Base-by-base conservation (phyloP, 1,139 yeast genomes). In the Blastobotrys elegans region DNA sequence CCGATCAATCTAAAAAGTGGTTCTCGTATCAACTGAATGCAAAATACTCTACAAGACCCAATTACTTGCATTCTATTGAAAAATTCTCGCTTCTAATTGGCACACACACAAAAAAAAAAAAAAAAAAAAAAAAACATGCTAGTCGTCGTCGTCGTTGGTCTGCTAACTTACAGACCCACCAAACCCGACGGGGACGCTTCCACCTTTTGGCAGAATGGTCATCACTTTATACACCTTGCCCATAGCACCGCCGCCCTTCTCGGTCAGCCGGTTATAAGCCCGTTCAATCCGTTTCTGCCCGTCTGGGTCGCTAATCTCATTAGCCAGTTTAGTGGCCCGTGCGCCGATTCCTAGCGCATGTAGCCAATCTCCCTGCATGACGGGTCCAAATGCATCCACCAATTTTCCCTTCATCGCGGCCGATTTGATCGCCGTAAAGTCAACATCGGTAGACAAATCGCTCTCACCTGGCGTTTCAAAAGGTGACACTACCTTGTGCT, bases 381-480 rank as follows among this genome's bases (percentile, higher is more conserved):
- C 75, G 0, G 92, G 86, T 0, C 89, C 92, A 45, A 63, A 60
- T 4, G 60, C 67, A 11, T 64, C 64, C 18, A 68, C 67, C 0
- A 51, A 13, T 60, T 60, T 37, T 60, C 54, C 26, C 53, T 58
- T 54, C 22, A 51, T 41, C 2, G 73, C 71, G 3, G 73, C 69
- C 8, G 63, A 59, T 27, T 68, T 69, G 47, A 84, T 65, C 11
- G 82, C 83, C 40, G 71, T 74, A 58, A 87, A 87, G 63, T 87
- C 96, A 11, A 87, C 96, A 60, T 87, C 95, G 0, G 84, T 82
- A 0, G 95, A 85, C 40, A 87, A 71, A 66, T 87, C 96, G 3
- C 85, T 90, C 40, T 79, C 78, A 2, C 96, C 96, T 0, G 95
- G 95, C 26, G 72, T 71, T 27, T 66, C 71, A 53, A 85, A 83